Base-by-base conservation (phyloP, 495 filamentous ascomycete species). In the Pyrenula massariospora region DNA sequence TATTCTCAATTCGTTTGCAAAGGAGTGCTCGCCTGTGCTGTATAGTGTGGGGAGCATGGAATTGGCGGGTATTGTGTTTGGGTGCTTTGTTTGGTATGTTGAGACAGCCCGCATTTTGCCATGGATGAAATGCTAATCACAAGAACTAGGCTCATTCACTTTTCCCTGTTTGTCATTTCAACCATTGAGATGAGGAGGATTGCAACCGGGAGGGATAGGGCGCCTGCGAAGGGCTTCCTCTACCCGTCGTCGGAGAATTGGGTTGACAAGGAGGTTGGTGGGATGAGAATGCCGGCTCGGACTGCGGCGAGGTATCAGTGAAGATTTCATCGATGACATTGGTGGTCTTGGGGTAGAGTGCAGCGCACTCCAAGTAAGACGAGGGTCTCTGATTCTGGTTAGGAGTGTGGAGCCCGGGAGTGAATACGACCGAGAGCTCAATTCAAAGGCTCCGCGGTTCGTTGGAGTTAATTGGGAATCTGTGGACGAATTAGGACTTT, bases 141-240 rank as follows among this genome's bases (percentile, higher is more conserved):
- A 24, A 49, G 49, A 23, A 47, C 8, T 54, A 24, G 12, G 22
- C 24, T 50, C 25, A 42, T 56, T 50, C 42, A 21, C n/a, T 36
- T 55, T 42, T 11, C 12, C 8, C 22, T 49, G 11, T 55, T 55
- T 55, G 15, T 31, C 47, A 56, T 42, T 53, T 53, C 12, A 56
- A 55, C 10, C 58, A 64, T 12, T 3, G 56, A 0, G 60, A 62
- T 3, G 51, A 50, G 11, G 54, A 52, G 8, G 62, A 63, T 23
- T 42, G 31, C 31, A 8, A 42, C 31, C 31, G 31, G 31, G 8
- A 42, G 8, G 15, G 31, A 8, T 42, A 5, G 31, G 31, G 31
- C 31, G 31, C 31, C 8, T 8, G 8, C 31, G 5, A 8, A 5
- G 31, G 15, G 15, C 8, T 15, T 15, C 15, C 5, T 42, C 15